phyloP scores from a whole-genome alignment of 2,329 filamentous ascomycete genomes.

The Chrysosporium queenslandicum region DNA sequence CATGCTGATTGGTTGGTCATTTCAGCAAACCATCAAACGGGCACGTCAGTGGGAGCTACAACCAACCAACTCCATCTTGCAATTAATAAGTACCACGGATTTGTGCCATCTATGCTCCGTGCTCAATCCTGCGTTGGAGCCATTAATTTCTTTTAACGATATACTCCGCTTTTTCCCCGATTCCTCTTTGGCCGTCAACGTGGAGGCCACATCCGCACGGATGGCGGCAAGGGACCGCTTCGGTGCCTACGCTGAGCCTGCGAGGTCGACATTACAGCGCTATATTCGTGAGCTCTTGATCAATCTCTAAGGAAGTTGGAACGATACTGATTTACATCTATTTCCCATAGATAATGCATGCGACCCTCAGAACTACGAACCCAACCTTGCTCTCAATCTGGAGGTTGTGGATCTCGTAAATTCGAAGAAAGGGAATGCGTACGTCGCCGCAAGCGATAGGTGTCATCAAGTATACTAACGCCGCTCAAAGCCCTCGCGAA shows the following conservation, averaged over 20 bases:
- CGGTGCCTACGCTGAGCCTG: constrained; percentile 66
- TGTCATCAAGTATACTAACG: constrained; percentile 19
- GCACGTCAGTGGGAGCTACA: constrained; percentile 9
- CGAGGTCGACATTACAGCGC: constrained; percentile 79
- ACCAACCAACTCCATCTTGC: background rate
- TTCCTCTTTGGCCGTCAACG: constrained; percentile 29
- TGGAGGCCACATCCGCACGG: constrained; percentile 93
- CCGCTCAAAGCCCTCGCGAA: constrained; percentile 60
- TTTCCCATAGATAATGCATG: constrained; percentile 65
- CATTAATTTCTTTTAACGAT: background rate
- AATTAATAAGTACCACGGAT: background rate
- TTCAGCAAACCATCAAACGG: background rate
- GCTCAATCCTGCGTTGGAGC: background rate
- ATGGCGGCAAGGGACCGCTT: constrained; percentile 94
- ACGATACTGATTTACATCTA: background rate
- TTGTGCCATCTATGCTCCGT: no score
- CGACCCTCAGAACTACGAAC: constrained; percentile 95
- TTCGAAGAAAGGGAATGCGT: constrained; percentile 87
- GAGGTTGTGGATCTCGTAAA: constrained; percentile 97
- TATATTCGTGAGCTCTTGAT: constrained; percentile 58
- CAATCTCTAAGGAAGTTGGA: background rate
- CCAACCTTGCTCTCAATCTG: constrained; percentile 89
- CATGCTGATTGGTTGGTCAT: constrained; percentile 5
- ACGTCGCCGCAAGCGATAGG: constrained; percentile 25
- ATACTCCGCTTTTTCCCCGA: background rate